Percentiles rank a stretch among this genome's conserved stretches.
Conservation (phyloP, 371 early-diverging fungal genomes). For the Mortierella sp. region DNA sequence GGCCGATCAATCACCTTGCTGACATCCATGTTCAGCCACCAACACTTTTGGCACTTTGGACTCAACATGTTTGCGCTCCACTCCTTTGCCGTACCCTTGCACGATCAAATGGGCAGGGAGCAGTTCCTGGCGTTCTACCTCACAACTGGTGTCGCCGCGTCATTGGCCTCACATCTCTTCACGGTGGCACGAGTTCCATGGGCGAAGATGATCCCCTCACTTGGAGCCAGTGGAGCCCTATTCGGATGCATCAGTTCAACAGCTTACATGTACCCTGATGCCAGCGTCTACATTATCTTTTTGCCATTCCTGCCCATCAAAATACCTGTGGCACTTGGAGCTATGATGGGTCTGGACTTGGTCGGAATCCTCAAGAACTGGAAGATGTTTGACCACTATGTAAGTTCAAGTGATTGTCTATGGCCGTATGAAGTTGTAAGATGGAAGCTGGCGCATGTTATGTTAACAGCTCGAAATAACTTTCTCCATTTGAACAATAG, state of each 20-base stretch:
- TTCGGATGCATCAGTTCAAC: slow-evolving; percentile 75
- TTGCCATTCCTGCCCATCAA: slow-evolving; percentile 80
- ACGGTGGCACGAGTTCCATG: slow-evolving; percentile 63
- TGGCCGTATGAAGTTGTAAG: neutral
- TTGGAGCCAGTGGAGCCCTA: slow-evolving; percentile 88
- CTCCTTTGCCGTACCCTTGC: slow-evolving; percentile 67
- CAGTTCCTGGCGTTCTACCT: slow-evolving; percentile 87
- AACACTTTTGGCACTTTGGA: slow-evolving; percentile 71
- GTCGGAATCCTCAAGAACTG: slow-evolving; percentile 71
- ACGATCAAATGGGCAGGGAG: slow-evolving; percentile 67
- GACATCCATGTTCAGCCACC: slow-evolving; percentile 77
- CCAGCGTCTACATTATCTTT: slow-evolving; percentile 76
- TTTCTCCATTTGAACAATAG: slow-evolving; percentile 34
- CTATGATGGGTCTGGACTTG: slow-evolving; percentile 73
- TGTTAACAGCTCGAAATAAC: neutral
- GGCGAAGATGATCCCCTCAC: slow-evolving; percentile 68
- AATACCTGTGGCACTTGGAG: slow-evolving; percentile 69
- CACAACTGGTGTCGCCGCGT: slow-evolving; percentile 72
- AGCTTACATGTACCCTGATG: slow-evolving; percentile 71
- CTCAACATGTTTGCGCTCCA: slow-evolving; percentile 80
- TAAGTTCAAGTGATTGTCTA: slow-evolving; percentile 55
- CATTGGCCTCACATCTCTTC: slow-evolving; percentile 72
- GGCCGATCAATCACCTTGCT: slow-evolving; percentile 76
- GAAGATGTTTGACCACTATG: slow-evolving; percentile 78
- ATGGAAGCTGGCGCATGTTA: neutral